Conservation (phyloP, 208 protist genomes). For the Porcisia hertigi region DNA sequence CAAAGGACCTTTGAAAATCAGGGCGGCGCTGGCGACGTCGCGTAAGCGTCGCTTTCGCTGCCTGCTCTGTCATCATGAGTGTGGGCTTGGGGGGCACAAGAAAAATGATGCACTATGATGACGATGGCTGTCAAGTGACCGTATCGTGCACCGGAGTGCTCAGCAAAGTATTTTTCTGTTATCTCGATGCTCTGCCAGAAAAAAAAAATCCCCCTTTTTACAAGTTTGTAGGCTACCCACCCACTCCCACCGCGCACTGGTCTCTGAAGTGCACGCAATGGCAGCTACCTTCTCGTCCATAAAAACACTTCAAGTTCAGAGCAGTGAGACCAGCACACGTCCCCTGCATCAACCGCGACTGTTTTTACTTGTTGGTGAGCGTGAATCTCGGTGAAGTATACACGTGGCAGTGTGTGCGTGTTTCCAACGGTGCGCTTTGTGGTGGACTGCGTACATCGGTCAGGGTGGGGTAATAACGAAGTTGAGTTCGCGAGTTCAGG, state of each 20-base stretch:
- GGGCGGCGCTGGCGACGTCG: slow-evolving; percentile 46
- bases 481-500: not conserved
- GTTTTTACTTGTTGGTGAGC: not conserved
- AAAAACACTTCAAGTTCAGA: not conserved
- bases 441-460: not conserved
- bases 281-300: not conserved
- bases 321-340: not conserved
- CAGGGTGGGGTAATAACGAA: not conserved
- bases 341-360: not conserved
- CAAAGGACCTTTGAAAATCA: slow-evolving; percentile 39
- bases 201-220: not conserved
- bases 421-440: not conserved
- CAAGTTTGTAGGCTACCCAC: not conserved
- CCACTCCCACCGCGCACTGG: not conserved
- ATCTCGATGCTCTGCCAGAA: not conserved
- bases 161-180: not conserved
- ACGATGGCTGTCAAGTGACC: not conserved
- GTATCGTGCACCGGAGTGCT: not conserved
- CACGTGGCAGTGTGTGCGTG: not conserved
- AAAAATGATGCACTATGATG: slow-evolving; percentile 15
- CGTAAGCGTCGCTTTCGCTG: slow-evolving; percentile 25
- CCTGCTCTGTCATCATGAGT: slow-evolving; percentile 6
- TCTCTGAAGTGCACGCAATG: not conserved
- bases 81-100: not conserved
- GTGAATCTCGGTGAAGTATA: not conserved